Percentiles rank a stretch among this genome's conserved stretches.
Conservation (phyloP, 108 stramenopile genomes). For the Licmophora abbreviata region DNA sequence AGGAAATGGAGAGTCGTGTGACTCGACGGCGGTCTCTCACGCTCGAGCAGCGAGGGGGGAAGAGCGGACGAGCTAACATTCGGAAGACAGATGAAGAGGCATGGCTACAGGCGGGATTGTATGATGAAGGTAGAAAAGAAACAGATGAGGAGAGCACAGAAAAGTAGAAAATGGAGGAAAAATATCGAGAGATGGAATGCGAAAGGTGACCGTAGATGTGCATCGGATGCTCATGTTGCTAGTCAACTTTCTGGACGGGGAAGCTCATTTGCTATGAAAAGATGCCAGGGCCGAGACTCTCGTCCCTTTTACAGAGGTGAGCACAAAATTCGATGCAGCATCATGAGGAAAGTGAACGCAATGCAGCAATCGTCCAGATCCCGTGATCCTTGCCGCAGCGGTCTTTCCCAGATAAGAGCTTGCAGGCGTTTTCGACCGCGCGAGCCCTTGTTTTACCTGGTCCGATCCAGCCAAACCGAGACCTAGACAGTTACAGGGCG, state of each 20-base stretch:
- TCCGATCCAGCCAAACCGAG: background rate
- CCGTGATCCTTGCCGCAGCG: too few relatives aligned
- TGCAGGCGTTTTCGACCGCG: background rate
- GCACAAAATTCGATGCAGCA: too few relatives aligned
- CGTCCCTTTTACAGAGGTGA: too few relatives aligned
- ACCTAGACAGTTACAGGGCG: background rate
- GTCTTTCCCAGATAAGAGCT: too few relatives aligned
- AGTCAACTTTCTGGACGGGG: background rate
- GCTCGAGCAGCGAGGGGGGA: slow-evolving; percentile 39
- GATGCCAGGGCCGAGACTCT: too few relatives aligned
- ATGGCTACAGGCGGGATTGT: slow-evolving; percentile 74
- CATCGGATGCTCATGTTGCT: background rate
- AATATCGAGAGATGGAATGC: background rate
- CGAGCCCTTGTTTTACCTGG: background rate
- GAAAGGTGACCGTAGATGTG: background rate
- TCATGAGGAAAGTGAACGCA: too few relatives aligned
- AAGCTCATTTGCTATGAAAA: background rate
- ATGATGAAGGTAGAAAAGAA: slow-evolving; percentile 23
- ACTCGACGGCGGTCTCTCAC: slow-evolving; percentile 48
- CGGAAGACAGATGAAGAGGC: slow-evolving; percentile 74
- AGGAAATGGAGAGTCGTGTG: slow-evolving; percentile 81
- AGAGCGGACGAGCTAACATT: slow-evolving; percentile 63
- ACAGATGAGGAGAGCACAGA: background rate
- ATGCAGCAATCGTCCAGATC: too few relatives aligned
- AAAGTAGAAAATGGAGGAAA: background rate